Evolutionary conservation across 345 rosid species (phyloP), one percentile per base, ranked within the genome.

Genomic region (Isatis tinctoria): DNA sequence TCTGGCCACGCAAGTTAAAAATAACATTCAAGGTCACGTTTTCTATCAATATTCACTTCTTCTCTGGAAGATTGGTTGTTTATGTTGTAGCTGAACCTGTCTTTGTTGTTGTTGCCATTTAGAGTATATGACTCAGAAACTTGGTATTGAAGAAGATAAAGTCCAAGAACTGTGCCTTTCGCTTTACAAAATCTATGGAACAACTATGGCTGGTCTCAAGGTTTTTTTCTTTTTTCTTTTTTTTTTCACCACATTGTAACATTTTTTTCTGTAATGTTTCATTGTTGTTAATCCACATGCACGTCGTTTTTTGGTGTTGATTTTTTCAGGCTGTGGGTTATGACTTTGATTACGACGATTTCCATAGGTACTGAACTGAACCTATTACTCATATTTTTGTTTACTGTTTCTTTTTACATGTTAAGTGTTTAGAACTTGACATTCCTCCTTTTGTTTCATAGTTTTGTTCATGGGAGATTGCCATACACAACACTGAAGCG

Each of bases 191-290:
- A 67, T 85, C 72, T 95, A 88, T 79, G 99, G 99, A 18, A 95
- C 99, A 17, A 90, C 98, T 65, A 83, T 92, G 99, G 97, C 99
- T 77, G 99, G 99, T 72, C 92, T 95, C 65, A 83, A 79, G 92
- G 98, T 91, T 82, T 70, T 70, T 56, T 45, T 32, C 14, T 47
- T 17, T n/a, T 11, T 57, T 4, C n/a, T n/a, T 44, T 13, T 16
- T 2, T 7, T 8, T 45, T 13, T 40, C 1, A 10, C 14, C 59
- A 62, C 18, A 47, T 32, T 37, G 5, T 36, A 3, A 40, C n/a
- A 24, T 39, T 18, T 4, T 18, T 4, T 44, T 30, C 17, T 0
- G 7, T n/a, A n/a, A n/a, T 37, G 3, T 13, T 0, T 17, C 14
- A n/a, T 1, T 75, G 30, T 51, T 49, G 37, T 1, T 40, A 0